These are phyloP conservation scores for Moricandia arvensis DNA, from an alignment of 345 rosid genomes.

Conservation along the genomic window DNA sequence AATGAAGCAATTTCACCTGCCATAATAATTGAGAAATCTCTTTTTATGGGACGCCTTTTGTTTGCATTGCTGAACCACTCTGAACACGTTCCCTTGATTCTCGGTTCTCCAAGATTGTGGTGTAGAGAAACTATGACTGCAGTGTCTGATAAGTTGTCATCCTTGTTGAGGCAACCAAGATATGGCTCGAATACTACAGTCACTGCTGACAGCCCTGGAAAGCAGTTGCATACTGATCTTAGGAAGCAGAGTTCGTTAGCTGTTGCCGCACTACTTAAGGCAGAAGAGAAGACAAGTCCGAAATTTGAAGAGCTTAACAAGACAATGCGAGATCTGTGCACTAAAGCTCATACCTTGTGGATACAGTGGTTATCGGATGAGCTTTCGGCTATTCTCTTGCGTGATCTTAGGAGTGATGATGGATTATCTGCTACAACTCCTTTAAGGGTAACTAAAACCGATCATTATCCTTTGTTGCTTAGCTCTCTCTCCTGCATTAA, in stretches of 20 bases:
- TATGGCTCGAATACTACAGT: conserved; percentile 42
- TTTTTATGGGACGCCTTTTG: conserved; percentile 87
- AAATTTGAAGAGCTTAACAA: conserved; percentile 65
- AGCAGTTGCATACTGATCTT: conserved; percentile 49
- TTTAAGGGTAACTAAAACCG: conserved; percentile 54
- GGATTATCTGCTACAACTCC: conserved; percentile 74
- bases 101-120: conserved; percentile 98
- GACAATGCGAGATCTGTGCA: conserved; percentile 65
- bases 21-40: conserved; percentile 75
- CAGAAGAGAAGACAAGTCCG: conserved; percentile 73
- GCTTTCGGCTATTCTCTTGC: conserved; percentile 72
- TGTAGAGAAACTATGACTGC: conserved; percentile 57
- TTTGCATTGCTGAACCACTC: conserved; percentile 85
- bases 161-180: conserved; percentile 62
- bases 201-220: conserved; percentile 57
- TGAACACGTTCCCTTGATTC: conserved; percentile 72
- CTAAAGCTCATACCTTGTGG: conserved; percentile 89
- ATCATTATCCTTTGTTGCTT: conserved; percentile 11
- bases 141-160: conserved; percentile 66
- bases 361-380: conserved; percentile 83
- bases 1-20: conserved; percentile 47
- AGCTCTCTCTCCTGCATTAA: conserved; percentile 6
- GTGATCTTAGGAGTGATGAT: conserved; percentile 74
- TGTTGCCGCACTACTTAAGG: conserved; percentile 78
- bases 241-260: conserved; percentile 75